Percentiles rank a stretch among this genome's conserved stretches.
Conservation (phyloP, 352 stramenopile species). For the Nothophytophthora sp. region DNA sequence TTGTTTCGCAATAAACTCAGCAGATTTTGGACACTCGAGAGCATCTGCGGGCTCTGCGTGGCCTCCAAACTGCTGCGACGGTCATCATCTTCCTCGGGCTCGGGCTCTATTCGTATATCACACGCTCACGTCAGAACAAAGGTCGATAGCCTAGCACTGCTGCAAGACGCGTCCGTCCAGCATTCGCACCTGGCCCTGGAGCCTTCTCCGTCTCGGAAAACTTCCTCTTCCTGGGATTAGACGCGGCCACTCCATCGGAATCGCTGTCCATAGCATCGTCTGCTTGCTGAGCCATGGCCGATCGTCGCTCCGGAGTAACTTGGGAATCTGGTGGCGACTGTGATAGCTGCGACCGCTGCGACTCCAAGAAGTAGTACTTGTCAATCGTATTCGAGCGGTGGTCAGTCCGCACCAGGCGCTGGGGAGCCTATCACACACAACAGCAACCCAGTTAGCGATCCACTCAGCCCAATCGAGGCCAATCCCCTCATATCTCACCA, state of each 20-base stretch:
- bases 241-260: not conserved
- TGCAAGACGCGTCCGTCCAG: not conserved
- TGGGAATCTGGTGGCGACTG: constrained; percentile 25
- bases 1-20: constrained; percentile 44
- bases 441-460: not conserved
- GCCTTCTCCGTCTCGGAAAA: constrained; percentile 22
- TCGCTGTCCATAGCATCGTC: constrained; percentile 3
- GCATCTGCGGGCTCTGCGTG: constrained; percentile 61
- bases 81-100: constrained; percentile 26
- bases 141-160: too few relatives aligned
- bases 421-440: constrained; percentile 48
- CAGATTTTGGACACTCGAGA: constrained; percentile 83
- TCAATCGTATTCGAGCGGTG: constrained; percentile 87
- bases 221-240: constrained; percentile 30
- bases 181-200: constrained; percentile 14
- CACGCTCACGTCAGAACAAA: not conserved
- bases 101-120: constrained; percentile 18
- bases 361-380: constrained; percentile 84
- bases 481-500: constrained; percentile 40
- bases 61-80: constrained; percentile 39
- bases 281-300: constrained; percentile 4
- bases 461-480: not conserved
- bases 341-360: constrained; percentile 57
- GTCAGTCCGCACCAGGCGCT: constrained; percentile 83
- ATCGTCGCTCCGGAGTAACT: constrained; percentile 7